These are phyloP conservation scores for Eimeria praecox DNA, from an alignment of 169 alveolate species.

Conservation along the genomic window DNA sequence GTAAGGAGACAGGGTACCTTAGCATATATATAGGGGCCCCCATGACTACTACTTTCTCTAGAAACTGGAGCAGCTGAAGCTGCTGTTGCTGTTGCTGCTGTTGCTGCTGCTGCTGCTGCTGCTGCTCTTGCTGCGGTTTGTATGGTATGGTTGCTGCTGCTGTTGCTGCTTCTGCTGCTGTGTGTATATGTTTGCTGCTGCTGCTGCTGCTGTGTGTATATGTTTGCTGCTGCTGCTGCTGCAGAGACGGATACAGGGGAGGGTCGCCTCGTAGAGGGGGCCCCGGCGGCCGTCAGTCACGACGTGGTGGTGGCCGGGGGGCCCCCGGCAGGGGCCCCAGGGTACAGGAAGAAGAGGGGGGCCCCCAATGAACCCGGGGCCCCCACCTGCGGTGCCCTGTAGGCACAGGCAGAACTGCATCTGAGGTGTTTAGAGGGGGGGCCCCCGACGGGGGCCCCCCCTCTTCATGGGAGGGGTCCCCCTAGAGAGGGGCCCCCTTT, in stretches of 20 bases:
- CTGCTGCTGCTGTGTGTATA: neutral
- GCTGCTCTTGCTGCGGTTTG: too few species aligned
- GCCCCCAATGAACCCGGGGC: neutral
- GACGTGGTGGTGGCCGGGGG: slow-evolving; percentile 28
- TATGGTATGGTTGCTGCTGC: too few species aligned
- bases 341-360: slow-evolving; percentile 11
- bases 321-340: slow-evolving; percentile 61
- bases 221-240: slow-evolving; percentile 31
- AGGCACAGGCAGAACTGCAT: neutral
- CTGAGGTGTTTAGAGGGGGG: too few species aligned
- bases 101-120: too few species aligned
- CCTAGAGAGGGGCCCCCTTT: neutral
- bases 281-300: slow-evolving; percentile 22
- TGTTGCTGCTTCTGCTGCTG: neutral
- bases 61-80: too few species aligned
- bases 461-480: neutral
- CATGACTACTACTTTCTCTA: too few species aligned
- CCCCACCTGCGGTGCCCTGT: neutral
- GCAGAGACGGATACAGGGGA: neutral
- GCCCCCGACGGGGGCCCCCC: neutral
- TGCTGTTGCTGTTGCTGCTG: too few species aligned
- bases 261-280: slow-evolving; percentile 47
- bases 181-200: too few species aligned
- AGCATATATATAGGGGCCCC: too few species aligned
- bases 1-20: too few species aligned